Base-by-base conservation (phyloP, 306 rosid genomes). In the Prunus mira region DNA sequence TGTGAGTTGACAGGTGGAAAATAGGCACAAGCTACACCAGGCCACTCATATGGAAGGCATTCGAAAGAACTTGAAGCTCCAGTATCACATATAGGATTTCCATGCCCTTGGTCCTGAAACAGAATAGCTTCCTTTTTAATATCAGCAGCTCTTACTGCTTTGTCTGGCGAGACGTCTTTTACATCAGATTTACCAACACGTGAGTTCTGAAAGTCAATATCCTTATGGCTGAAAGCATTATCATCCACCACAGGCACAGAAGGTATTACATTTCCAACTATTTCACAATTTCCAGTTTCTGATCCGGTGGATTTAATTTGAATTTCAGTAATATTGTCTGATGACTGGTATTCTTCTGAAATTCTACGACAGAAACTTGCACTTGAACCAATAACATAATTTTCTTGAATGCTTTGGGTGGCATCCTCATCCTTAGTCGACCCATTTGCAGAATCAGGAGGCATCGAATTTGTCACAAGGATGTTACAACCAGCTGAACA, bases 21-120 rank as follows among this genome's bases (percentile, higher is more conserved):
- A 82, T 89, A 91, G 41, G 87, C 74, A 62, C 97, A 84, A 76
- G 97, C 91, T 78, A 93, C 88, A 71, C 89, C 86, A 41, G 97
- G 98, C 97, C 93, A 91, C 84, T 93, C 98, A 84, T 87, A 89
- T 18, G 88, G 92, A 80, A 82, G 88, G 81, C 90, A 82, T 79
- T 87, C 81, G 71, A 86, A 84, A 80, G 88, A 81, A 76, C 86
- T 74, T 61, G 88, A 81, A 75, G 80, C 69, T 74, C 86, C 81
- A 60, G 86, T 75, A 76, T 88, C 88, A 88, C 77, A 86, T 79
- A 78, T 66, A 68, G 83, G 69, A 65, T 86, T 70, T 80, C 84
- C 77, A 76, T 73, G 75, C 56, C 84, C 85, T 67, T 71, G 88
- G 71, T 84, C 86, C 52, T 76, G 89, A 83, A 74, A 71, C 71